A percentile compares a stretch with the other conserved stretches of the same genome.
phyloP scores from a whole-genome alignment of 108 stramenopile genomes.

The Conticribra guillardii region DNA sequence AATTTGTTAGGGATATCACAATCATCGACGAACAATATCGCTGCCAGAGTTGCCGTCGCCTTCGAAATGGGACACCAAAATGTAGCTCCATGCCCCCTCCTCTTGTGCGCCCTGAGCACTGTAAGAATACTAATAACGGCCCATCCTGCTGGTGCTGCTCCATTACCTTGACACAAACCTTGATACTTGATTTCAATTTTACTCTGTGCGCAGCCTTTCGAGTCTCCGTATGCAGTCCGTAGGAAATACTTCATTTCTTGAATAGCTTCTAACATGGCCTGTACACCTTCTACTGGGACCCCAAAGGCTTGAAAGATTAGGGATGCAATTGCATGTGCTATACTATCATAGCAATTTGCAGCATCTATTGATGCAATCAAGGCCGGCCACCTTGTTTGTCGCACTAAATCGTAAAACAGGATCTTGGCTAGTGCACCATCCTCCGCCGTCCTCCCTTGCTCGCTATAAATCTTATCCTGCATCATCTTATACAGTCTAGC shows the following conservation, averaged over 20 bases:
- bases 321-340: conserved; percentile 12
- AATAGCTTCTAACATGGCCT: conserved; percentile 5
- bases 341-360: conserved; percentile 7
- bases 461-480: conserved; percentile 13
- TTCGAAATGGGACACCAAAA: conserved; percentile 2
- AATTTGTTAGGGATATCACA: too few species aligned
- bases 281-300: neutral
- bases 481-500: neutral
- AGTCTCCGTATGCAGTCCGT: conserved; percentile 24
- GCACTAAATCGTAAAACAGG: conserved; percentile 15
- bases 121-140: conserved; percentile 26
- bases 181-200: neutral
- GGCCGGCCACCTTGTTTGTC: conserved; percentile 7
- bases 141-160: conserved; percentile 46
- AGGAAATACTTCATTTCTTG: conserved; percentile 17
- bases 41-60: neutral
- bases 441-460: too few species aligned
- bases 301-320: conserved; percentile 28
- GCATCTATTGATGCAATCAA: conserved; percentile 17
- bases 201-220: neutral
- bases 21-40: conserved; percentile 42
- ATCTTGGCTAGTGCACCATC: too few species aligned
- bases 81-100: conserved; percentile 10
- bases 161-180: conserved; percentile 48
- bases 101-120: conserved; percentile 16